Evolutionary conservation across 495 filamentous ascomycete genomes (phyloP).

Genomic region (Oleoguttula mirabilis): DNA sequence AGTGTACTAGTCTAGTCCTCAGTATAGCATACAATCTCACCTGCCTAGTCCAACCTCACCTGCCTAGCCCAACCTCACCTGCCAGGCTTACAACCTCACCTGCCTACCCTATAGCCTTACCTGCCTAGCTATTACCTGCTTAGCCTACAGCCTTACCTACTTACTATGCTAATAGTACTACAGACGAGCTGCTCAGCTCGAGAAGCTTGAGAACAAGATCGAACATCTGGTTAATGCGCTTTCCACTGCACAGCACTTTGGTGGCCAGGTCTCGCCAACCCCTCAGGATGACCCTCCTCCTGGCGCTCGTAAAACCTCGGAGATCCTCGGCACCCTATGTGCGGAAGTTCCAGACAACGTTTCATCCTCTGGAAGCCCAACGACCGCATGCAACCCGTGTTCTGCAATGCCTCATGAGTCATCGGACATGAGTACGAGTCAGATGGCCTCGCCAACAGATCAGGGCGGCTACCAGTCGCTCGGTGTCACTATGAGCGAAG

Average conservation of each 20-base stretch:
- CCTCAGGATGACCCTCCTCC: slow-evolving; percentile 1
- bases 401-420: neutral
- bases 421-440: neutral
- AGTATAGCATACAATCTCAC: too few relatives aligned
- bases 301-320: neutral
- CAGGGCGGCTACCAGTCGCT: neutral
- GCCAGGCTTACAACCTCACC: neutral
- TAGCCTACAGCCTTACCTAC: too few relatives aligned
- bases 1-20: too few relatives aligned
- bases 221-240: slow-evolving; percentile 39
- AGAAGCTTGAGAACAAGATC: slow-evolving; percentile 40
- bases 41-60: neutral
- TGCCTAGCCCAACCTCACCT: neutral
- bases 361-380: too few relatives aligned
- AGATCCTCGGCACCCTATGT: neutral
- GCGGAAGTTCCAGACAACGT: neutral
- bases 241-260: slow-evolving; percentile 20
- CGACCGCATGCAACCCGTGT: too few relatives aligned
- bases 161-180: neutral
- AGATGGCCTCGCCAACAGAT: neutral
- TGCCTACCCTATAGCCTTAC: too few relatives aligned
- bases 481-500: slow-evolving; percentile 26
- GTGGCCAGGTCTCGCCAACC: slow-evolving; percentile 20
- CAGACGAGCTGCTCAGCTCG: slow-evolving; percentile 19
- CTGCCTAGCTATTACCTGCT: neutral